These are phyloP conservation scores for Meyerozyma athensensis DNA, from an alignment of 1,139 yeast genomes.

Conservation along the genomic window DNA sequence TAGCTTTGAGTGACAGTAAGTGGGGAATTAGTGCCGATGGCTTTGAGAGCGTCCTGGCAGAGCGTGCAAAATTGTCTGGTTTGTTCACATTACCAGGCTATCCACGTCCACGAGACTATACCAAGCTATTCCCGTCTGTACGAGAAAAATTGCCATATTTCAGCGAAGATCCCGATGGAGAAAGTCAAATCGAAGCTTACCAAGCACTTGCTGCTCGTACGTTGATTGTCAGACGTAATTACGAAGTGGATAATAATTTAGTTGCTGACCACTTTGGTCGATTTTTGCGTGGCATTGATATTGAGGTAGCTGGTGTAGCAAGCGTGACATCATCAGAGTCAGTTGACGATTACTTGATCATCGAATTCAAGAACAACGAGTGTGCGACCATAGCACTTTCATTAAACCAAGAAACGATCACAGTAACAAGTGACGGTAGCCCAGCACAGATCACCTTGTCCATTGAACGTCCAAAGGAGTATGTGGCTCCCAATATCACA, in stretches of 20 bases:
- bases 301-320: conserved; percentile 23
- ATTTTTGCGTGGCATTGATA: conserved; percentile 34
- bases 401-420: conserved; percentile 34
- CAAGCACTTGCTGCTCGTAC: conserved; percentile 49
- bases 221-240: conserved; percentile 45
- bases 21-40: conserved; percentile 81
- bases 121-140: conserved; percentile 47
- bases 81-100: conserved; percentile 74
- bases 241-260: conserved; percentile 36
- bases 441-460: conserved; percentile 17
- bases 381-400: conserved; percentile 58
- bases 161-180: conserved; percentile 32
- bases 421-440: conserved; percentile 6
- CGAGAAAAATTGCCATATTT: conserved; percentile 38
- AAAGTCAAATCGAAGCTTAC: conserved; percentile 45
- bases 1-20: conserved; percentile 43
- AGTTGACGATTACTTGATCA: conserved; percentile 35
- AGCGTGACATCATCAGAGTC: conserved; percentile 28
- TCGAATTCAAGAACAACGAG: conserved; percentile 51
- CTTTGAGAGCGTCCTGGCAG: conserved; percentile 72
- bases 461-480: conserved; percentile 59
- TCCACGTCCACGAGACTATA: conserved; percentile 52
- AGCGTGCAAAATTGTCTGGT: conserved; percentile 78
- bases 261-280: conserved; percentile 41
- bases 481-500: conserved; percentile 39